Base-by-base conservation (phyloP, 768 basidiomycete genomes). In the Gloeopeniophorella convolvens region DNA sequence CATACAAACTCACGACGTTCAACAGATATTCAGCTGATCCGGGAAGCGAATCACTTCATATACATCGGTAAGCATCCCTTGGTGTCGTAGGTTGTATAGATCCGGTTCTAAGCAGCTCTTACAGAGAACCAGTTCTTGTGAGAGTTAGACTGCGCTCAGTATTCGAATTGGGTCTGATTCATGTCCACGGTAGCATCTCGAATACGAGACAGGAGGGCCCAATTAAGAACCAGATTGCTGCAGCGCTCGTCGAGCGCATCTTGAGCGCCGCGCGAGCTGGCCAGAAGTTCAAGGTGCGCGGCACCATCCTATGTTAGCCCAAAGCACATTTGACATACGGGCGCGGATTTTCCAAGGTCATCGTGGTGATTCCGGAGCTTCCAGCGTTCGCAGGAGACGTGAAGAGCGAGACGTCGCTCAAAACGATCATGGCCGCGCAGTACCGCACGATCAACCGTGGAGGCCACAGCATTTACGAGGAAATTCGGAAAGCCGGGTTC, bases 391-490 rank as follows among this genome's bases (percentile, higher is more conserved):
- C 90, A 1, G 86, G 94, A 2, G 80, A 91, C 63, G 74, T 96
- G 63, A 86, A 82, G 70, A 70, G 66, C 40, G 81, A 79, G 51
- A 63, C 66, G 0, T 68, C 83, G 1, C 59, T 91, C 48, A 82
- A 86, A 71, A 86, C 71, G 7, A 94, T 96, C 65, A 83, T 95
- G 84, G 90, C 82, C 9, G 92, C 83, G 0, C 85, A 89, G 61
- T 89, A 86, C 62, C 77, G 89, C 35, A 87, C 87, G 0, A 94
- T 97, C 59, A 94, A 93, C 62, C 80, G 93, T 18, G 93, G 93
- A 5, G 89, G 89, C 0, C 72, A 75, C 51, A 89, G 86, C 51
- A 91, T 94, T 58, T 91, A 90, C 57, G 90, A 93, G 59, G 77
- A 82, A 62, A 72, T 94, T 24, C 76, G 83, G 30, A 80, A 76